Conservation (phyloP, 2,329 filamentous ascomycete genomes). For the Periconia macrospinosa region DNA sequence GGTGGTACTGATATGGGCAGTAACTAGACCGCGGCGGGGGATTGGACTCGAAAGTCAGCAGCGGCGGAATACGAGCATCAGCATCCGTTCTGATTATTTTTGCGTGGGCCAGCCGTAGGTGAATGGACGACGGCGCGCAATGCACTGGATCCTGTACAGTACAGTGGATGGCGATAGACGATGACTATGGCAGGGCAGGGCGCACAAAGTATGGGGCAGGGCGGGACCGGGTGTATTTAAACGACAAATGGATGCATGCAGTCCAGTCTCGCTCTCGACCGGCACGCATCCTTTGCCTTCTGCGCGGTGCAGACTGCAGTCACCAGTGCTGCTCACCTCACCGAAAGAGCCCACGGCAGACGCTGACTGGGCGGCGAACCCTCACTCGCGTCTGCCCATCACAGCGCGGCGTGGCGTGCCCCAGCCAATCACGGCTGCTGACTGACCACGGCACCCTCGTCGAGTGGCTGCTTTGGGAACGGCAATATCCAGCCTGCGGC, state of each 20-base stretch:
- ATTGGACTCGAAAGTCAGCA: background rate
- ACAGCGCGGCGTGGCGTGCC: constrained; percentile 26
- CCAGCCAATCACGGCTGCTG: constrained; percentile 24
- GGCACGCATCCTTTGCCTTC: too few relatives aligned
- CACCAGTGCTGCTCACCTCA: too few relatives aligned
- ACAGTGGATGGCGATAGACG: too few relatives aligned
- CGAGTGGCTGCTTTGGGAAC: background rate
- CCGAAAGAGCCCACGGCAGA: constrained; percentile 21
- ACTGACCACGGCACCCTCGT: constrained; percentile 3
- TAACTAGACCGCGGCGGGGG: background rate
- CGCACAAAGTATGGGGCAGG: background rate
- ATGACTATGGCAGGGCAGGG: too few relatives aligned
- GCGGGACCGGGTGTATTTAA: background rate
- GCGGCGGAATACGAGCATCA: background rate
- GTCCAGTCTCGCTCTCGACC: too few relatives aligned
- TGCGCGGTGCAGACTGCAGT: background rate
- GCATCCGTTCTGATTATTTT: background rate
- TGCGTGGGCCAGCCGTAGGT: background rate
- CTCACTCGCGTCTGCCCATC: constrained; percentile 30
- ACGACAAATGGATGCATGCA: background rate
- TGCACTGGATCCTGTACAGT: too few relatives aligned
- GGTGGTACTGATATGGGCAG: background rate
- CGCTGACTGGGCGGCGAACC: constrained; percentile 35
- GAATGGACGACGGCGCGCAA: background rate
- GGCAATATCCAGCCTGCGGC: constrained; percentile 3